A percentile compares a stretch with the other conserved stretches of the same genome.
These are phyloP conservation scores for Phtheirospermum japonicum DNA, from an alignment of 257 asterid genomes.

Conservation along the genomic window DNA sequence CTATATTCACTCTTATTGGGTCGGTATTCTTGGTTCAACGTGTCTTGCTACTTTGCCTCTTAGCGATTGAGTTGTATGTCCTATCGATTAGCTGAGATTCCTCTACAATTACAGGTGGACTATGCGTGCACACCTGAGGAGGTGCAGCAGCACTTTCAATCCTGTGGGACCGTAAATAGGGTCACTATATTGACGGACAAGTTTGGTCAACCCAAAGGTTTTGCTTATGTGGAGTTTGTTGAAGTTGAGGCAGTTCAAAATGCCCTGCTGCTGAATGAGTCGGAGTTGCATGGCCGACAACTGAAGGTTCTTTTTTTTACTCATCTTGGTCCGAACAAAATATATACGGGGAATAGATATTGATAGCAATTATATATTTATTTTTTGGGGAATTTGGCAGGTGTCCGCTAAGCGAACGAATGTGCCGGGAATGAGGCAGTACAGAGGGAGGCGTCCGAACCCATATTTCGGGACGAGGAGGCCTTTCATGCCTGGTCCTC, in stretches of 20 bases:
- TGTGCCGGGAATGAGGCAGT: slow-evolving; percentile 63
- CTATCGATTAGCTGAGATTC: not conserved
- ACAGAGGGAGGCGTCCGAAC: slow-evolving; percentile 54
- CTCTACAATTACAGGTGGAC: slow-evolving; percentile 12
- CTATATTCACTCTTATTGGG: too few species aligned
- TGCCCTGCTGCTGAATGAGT: slow-evolving; percentile 13
- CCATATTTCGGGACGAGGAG: slow-evolving; percentile 53
- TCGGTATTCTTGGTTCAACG: too few species aligned
- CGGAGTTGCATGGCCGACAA: slow-evolving; percentile 17
- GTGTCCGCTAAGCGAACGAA: slow-evolving; percentile 62
- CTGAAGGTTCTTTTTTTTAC: slow-evolving; percentile 6
- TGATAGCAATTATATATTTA: not conserved
- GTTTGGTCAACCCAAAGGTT: slow-evolving; percentile 21
- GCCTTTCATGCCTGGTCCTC: slow-evolving; percentile 55
- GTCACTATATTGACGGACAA: slow-evolving; percentile 15
- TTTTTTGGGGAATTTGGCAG: slow-evolving; percentile 29
- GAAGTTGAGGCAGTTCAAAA: slow-evolving; percentile 18
- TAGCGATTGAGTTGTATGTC: not conserved
- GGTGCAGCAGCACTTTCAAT: slow-evolving; percentile 20
- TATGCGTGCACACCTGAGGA: slow-evolving; percentile 21
- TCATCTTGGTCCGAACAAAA: not conserved
- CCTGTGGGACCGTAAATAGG: slow-evolving; percentile 19
- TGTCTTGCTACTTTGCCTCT: not conserved
- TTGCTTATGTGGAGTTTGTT: slow-evolving; percentile 18
- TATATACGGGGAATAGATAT: not conserved